A percentile compares a stretch with the other conserved stretches of the same genome.
phyloP scores from a whole-genome alignment of 257 asterid genomes.

The Nicotiana benthamiana region DNA sequence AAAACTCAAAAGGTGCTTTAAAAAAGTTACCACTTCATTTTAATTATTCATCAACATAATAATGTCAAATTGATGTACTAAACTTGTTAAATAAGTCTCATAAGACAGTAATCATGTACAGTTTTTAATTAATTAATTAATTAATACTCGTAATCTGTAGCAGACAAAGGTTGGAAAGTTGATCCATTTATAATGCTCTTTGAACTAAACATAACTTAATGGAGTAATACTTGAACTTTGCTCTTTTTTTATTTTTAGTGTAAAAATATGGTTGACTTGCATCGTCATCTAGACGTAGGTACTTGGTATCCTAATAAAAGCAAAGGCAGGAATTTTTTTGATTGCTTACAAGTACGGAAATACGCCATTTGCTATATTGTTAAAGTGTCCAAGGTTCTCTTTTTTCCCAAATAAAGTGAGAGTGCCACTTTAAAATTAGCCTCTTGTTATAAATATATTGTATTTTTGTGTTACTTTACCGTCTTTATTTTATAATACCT shows the following conservation, averaged over 20 bases:
- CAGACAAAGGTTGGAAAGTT: not conserved
- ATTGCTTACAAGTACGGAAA: not conserved
- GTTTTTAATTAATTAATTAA: not conserved
- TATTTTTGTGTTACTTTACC: no score
- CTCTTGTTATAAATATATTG: no score
- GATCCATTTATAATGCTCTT: not conserved
- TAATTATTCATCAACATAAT: not conserved
- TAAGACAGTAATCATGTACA: not conserved
- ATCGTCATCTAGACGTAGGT: constrained; percentile 7
- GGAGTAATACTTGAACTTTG: constrained; percentile 11
- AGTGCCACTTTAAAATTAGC: not conserved
- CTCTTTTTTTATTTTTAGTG: not conserved
- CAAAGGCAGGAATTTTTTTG: not conserved
- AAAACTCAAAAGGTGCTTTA: not conserved
- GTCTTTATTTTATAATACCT: no score
- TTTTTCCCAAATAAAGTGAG: not conserved
- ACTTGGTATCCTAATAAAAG: not conserved
- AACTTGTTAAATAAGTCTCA: not conserved
- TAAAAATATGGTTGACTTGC: constrained; percentile 4
- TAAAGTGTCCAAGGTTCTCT: not conserved
- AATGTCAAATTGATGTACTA: not conserved
- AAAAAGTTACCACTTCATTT: not conserved
- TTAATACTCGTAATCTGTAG: not conserved
- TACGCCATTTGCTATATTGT: not conserved
- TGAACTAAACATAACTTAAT: not conserved